phyloP scores from a whole-genome alignment of 2,329 filamentous ascomycete species.

The Cercospora sp. region DNA sequence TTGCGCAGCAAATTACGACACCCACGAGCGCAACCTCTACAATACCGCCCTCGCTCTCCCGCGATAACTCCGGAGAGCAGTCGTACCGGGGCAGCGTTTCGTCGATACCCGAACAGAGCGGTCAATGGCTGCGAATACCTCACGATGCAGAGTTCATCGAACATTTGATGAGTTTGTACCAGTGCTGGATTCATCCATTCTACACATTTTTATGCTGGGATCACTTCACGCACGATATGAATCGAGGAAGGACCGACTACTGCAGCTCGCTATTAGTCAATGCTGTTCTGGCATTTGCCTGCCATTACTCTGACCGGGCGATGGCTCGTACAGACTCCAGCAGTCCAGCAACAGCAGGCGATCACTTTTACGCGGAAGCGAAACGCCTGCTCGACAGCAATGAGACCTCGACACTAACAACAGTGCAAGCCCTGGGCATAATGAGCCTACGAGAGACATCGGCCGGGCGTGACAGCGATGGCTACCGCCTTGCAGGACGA shows the following conservation, averaged over 20 bases:
- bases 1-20: slow-evolving; percentile 34
- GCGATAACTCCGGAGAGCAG: slow-evolving; percentile 26
- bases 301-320: slow-evolving; percentile 58
- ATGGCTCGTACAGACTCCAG: slow-evolving; percentile 63
- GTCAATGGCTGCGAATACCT: slow-evolving; percentile 36
- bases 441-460: slow-evolving; percentile 76
- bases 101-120: slow-evolving; percentile 15
- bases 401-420: slow-evolving; percentile 65
- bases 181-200: slow-evolving; percentile 68
- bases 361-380: slow-evolving; percentile 73
- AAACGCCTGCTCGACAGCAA: slow-evolving; percentile 59
- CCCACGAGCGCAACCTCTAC: slow-evolving; percentile 22
- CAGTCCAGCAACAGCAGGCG: slow-evolving; percentile 66
- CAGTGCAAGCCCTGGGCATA: slow-evolving; percentile 72
- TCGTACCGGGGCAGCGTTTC: slow-evolving; percentile 7
- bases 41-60: slow-evolving; percentile 15
- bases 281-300: slow-evolving; percentile 40
- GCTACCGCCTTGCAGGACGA: slow-evolving; percentile 71
- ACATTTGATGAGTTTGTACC: slow-evolving; percentile 40
- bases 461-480: slow-evolving; percentile 66
- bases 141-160: slow-evolving; percentile 41
- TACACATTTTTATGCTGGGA: slow-evolving; percentile 72
- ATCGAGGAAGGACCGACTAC: slow-evolving; percentile 61
- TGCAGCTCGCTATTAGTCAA: slow-evolving; percentile 57
- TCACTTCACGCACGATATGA: slow-evolving; percentile 68